phyloP scores from a whole-genome alignment of 2,329 filamentous ascomycete species.

The Hymenoscyphus infarciens region DNA sequence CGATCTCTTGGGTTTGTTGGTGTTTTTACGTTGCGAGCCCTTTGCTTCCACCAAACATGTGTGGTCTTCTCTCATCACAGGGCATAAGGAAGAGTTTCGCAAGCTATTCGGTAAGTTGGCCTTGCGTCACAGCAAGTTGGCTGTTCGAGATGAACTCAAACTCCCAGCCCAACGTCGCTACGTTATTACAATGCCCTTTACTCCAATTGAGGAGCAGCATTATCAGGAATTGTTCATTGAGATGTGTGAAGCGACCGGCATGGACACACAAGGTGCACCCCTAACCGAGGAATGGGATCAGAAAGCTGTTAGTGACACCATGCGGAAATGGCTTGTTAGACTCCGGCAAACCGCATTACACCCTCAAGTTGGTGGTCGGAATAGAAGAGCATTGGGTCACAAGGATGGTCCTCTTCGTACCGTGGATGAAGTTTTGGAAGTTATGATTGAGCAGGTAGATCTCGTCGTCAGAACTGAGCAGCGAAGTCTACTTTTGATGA shows the following conservation, averaged over 20 bases:
- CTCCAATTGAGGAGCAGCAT: constrained; percentile 84
- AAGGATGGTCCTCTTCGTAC: constrained; percentile 69
- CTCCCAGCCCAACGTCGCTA: constrained; percentile 81
- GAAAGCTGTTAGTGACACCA: constrained; percentile 58
- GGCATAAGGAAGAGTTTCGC: constrained; percentile 62
- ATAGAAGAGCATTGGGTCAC: constrained; percentile 60
- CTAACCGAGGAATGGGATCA: constrained; percentile 65
- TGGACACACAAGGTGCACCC: constrained; percentile 64
- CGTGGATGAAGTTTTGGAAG: constrained; percentile 79
- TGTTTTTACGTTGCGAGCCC: constrained; percentile 77
- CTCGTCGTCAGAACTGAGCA: constrained; percentile 63
- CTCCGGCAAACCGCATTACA: constrained; percentile 82
- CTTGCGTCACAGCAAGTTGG: constrained; percentile 80
- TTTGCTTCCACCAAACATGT: constrained; percentile 61
- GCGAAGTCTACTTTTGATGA: constrained; percentile 59
- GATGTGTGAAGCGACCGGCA: constrained; percentile 67
- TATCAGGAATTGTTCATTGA: constrained; percentile 73
- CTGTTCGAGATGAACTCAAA: constrained; percentile 72
- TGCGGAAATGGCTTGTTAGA: constrained; percentile 73
- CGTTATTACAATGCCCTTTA: constrained; percentile 87
- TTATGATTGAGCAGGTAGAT: constrained; percentile 88
- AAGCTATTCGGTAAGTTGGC: constrained; percentile 68
- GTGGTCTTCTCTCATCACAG: constrained; percentile 64
- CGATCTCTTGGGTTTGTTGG: constrained; percentile 75
- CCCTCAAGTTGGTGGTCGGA: constrained; percentile 71